These are phyloP conservation scores for Rhodomyrtus tomentosa DNA, from an alignment of 345 rosid genomes.

Conservation along the genomic window DNA sequence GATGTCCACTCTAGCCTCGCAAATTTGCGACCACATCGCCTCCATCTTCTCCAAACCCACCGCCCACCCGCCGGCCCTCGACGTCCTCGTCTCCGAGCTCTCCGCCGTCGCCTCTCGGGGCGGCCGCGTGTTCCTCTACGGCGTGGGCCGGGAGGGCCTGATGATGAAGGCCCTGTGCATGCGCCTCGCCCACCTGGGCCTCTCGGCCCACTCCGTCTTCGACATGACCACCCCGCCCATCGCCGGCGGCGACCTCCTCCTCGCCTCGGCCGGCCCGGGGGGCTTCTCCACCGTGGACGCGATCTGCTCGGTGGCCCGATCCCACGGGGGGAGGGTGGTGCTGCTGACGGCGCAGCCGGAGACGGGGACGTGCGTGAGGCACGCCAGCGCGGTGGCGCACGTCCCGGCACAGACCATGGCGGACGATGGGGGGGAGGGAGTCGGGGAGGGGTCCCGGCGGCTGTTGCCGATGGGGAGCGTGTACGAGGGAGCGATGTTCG, in stretches of 20 bases:
- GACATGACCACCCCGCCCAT: conserved; percentile 84
- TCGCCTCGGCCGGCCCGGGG: conserved; percentile 76
- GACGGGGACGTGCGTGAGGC: conserved; percentile 39
- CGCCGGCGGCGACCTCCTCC: conserved; percentile 49
- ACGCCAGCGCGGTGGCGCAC: conserved; percentile 55
- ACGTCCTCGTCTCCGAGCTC: conserved; percentile 39
- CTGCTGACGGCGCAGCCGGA: conserved; percentile 65
- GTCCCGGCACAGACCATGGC: conserved; percentile 89
- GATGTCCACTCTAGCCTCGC: conserved; percentile 28
- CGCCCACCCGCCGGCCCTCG: conserved; percentile 33
- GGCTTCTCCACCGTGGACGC: conserved; percentile 88
- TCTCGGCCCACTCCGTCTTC: conserved; percentile 62
- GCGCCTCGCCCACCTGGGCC: conserved; percentile 78
- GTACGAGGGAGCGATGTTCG: conserved; percentile 79
- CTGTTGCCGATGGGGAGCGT: conserved; percentile 92
- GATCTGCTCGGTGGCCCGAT: conserved; percentile 52
- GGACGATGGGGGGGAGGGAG: conserved; percentile 19
- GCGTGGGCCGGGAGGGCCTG: conserved; percentile 82
- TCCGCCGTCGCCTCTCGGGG: conserved; percentile 27
- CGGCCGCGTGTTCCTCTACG: conserved; percentile 61
- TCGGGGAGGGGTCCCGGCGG: conserved; percentile 6
- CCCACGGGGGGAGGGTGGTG: conserved; percentile 48
- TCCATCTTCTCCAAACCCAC: conserved; percentile 46
- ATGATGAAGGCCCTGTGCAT: conserved; percentile 81
- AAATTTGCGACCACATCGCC: conserved; percentile 53